Percentiles rank a stretch among this genome's conserved stretches.
phyloP scores from a whole-genome alignment of 257 asterid species.

The Buddleja alternifolia region DNA sequence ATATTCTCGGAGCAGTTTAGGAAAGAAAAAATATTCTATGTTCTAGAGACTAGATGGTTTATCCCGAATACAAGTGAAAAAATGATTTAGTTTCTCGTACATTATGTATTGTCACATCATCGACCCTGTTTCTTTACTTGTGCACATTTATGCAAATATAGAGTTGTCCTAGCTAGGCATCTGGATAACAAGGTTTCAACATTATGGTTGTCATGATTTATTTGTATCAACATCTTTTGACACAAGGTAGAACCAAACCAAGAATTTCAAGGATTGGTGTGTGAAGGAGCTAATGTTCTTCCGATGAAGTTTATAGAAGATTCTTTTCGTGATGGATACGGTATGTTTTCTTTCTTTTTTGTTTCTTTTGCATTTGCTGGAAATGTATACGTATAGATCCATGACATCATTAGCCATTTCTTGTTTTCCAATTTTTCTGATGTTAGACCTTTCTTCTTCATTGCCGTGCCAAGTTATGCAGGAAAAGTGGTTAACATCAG shows the following conservation, averaged over 20 bases:
- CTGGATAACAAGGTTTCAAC: constrained; percentile 20
- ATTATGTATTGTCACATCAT: background rate
- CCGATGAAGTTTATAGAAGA: constrained; percentile 89
- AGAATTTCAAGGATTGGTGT: constrained; percentile 95
- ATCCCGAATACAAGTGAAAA: background rate
- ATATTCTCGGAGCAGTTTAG: background rate
- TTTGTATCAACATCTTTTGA: constrained; percentile 46
- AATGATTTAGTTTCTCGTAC: background rate
- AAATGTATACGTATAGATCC: constrained; percentile 5
- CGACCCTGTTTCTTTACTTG: background rate
- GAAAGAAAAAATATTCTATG: background rate
- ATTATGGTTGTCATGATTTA: constrained; percentile 26
- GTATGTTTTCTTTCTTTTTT: constrained; percentile 45
- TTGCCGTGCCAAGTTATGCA: constrained; percentile 68
- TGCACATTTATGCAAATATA: background rate
- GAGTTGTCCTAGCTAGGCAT: background rate
- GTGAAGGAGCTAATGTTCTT: constrained; percentile 98
- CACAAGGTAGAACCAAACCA: constrained; percentile 99
- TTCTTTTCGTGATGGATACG: constrained; percentile 93
- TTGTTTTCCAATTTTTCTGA: constrained; percentile 41
- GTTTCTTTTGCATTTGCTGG: constrained; percentile 22
- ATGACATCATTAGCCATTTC: background rate
- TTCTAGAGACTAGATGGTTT: background rate
- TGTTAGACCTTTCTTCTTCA: constrained; percentile 43
- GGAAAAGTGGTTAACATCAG: constrained; percentile 94